phyloP scores from a whole-genome alignment of 805 yeast species.

The Isabelozyma rhagii region DNA sequence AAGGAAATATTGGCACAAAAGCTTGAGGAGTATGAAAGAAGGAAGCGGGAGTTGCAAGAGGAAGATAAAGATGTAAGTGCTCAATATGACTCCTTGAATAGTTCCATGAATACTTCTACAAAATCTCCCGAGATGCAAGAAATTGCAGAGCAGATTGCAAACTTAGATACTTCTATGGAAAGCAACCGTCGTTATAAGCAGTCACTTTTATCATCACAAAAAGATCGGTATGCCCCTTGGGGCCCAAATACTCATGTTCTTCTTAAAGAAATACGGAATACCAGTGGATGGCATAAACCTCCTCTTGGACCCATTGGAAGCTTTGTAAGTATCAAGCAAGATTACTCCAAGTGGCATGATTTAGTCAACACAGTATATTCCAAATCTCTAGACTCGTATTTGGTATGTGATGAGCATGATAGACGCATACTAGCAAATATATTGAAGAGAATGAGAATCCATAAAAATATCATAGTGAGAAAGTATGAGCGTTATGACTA shows the following conservation, averaged over 20 bases:
- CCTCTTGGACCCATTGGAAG: conserved; percentile 86
- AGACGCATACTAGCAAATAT: conserved; percentile 29
- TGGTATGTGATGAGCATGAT: conserved; percentile 66
- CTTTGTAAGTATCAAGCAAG: conserved; percentile 52
- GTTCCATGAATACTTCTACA: conserved; percentile 5
- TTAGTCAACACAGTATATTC: conserved; percentile 57
- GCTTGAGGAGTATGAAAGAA: conserved; percentile 11
- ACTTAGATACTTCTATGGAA: conserved; percentile 4
- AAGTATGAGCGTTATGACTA: conserved; percentile 58
- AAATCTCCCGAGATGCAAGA: conserved; percentile 21
- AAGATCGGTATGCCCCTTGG: conserved; percentile 47
- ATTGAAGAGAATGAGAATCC: conserved; percentile 28
- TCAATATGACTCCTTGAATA: conserved; percentile 7
- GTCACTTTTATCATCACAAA: conserved; percentile 15
- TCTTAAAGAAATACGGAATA: conserved; percentile 32
- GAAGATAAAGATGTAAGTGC: conserved; percentile 9
- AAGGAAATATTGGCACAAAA: conserved; percentile 27
- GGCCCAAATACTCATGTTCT: conserved; percentile 43
- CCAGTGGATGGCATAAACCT: conserved; percentile 29
- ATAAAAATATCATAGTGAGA: conserved; percentile 48
- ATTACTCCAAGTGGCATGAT: conserved; percentile 54
- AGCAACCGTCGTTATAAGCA: conserved; percentile 7
- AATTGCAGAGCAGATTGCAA: conserved; percentile 16
- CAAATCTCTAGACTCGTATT: conserved; percentile 54
- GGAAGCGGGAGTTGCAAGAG: conserved; percentile 19